Evolutionary conservation across 2,329 filamentous ascomycete genomes (phyloP), one percentile per base, ranked within the genome.

Genomic region (Colletotrichum kahawae): DNA sequence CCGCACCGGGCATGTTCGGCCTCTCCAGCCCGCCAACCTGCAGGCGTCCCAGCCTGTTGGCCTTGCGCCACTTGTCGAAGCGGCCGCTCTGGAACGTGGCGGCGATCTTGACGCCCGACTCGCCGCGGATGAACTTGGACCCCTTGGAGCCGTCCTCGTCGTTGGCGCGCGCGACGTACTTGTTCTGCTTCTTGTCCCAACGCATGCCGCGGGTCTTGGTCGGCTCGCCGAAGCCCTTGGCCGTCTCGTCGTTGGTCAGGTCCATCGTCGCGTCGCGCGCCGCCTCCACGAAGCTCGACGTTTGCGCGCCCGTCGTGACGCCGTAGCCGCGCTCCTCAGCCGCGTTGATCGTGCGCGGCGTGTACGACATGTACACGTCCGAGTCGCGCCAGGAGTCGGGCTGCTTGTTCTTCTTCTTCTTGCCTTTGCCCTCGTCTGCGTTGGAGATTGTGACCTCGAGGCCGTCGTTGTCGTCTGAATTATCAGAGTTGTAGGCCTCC

Each of bases 311-410:
- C 0, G 95, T 94, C 84, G 97, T 95, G 21, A 99, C 95, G 77
- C 96, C 95, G 85, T 99, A 99, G 14, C 93, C 97, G 70, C 95
- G 94, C 82, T 98, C 95, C 85, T 98, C 96, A 67, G 94, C 95
- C 6, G 94, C 89, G 83, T 96, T 97, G 79, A 91, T 90, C 56
- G 92, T 92, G 76, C 94, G 93, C 0, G 97, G 97, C 2, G 92
- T 95, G 88, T 99, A 99, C 12, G 95, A 94, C 95, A 99, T 98
- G 92, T 97, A 99, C 79, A 97, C 92, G 59, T 98, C 96, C 0
- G 93, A 90, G 82, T 98, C 96, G 81, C 81, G 91, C 59, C 60
- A 77, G 3, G 76, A 67, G 4, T 74, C 66, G 14, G 65, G 51
- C 38, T 70, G 67, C 83, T 87, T 91, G 81, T 86, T 86, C 80